phyloP scores from a whole-genome alignment of 495 filamentous ascomycete species.

The Penicillium canescens region DNA sequence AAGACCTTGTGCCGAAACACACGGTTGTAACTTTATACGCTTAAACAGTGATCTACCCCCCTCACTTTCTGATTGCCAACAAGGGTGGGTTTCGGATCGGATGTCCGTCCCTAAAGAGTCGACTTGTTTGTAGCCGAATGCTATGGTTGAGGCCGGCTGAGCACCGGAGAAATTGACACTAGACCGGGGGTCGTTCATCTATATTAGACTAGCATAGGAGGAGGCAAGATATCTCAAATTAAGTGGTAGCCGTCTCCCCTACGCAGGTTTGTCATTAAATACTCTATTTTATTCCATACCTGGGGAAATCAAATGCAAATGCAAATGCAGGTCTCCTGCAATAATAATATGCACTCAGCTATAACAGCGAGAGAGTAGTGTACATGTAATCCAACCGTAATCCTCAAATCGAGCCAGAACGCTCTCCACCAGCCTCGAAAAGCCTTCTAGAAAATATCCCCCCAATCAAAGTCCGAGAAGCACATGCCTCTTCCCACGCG shows the following conservation, averaged over 20 bases:
- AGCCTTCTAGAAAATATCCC: constrained; percentile 3
- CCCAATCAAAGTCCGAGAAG: neutral
- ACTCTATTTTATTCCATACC: neutral
- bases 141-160: no score
- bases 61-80: constrained; percentile 5
- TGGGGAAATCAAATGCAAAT: constrained; percentile 2
- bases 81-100: constrained; percentile 13
- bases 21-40: constrained; percentile 18
- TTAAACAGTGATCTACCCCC: constrained; percentile 6
- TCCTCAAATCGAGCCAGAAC: neutral
- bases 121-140: no score
- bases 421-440: neutral
- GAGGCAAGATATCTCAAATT: no score
- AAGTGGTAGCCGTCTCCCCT: neutral
- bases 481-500: constrained; percentile 3
- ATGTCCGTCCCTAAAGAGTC: neutral
- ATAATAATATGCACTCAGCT: neutral
- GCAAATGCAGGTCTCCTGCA: constrained; percentile 11
- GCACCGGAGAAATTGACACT: no score
- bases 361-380: neutral
- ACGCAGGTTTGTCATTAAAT: neutral
- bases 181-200: no score
- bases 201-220: no score
- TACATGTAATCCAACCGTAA: no score
- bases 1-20: constrained; percentile 10